A percentile compares a stretch with the other conserved stretches of the same genome.
phyloP scores from a whole-genome alignment of 2,329 filamentous ascomycete species.

The Pseudonectria buxi region DNA sequence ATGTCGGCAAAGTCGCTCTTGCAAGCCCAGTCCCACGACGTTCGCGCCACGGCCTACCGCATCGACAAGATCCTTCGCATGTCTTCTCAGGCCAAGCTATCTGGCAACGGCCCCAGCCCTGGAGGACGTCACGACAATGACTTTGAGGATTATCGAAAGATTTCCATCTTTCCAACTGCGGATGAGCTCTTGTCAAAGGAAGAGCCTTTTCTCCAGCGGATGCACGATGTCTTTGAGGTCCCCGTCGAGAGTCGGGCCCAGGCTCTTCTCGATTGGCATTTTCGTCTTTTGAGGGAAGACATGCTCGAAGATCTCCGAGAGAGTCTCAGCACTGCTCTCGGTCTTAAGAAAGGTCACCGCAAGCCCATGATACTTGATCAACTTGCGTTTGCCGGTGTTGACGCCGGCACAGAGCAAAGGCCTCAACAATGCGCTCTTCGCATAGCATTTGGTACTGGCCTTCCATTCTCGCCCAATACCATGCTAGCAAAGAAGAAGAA shows the following conservation, averaged over 20 bases:
- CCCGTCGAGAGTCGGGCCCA: constrained; percentile 31
- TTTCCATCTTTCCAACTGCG: constrained; percentile 58
- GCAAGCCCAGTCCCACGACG: constrained; percentile 14
- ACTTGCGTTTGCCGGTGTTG: constrained; percentile 32
- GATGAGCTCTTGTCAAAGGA: constrained; percentile 54
- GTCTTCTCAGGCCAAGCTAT: constrained; percentile 7
- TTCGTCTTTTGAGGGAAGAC: constrained; percentile 64
- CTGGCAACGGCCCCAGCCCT: constrained; percentile 26
- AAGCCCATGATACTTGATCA: constrained; percentile 33
- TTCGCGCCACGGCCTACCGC: constrained; percentile 25
- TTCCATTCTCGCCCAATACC: constrained; percentile 35
- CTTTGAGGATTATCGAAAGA: constrained; percentile 50
- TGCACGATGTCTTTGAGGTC: constrained; percentile 40
- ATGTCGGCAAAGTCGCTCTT: constrained; percentile 21
- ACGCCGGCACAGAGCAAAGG: constrained; percentile 25
- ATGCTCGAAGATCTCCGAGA: constrained; percentile 60
- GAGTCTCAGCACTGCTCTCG: constrained; percentile 46
- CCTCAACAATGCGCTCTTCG: constrained; percentile 31
- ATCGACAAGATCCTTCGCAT: constrained; percentile 33
- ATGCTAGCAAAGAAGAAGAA: constrained; percentile 29
- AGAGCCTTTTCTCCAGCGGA: constrained; percentile 47
- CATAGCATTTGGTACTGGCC: constrained; percentile 34
- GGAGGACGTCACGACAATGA: constrained; percentile 74
- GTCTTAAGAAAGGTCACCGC: constrained; percentile 39
- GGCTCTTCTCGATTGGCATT: constrained; percentile 62